Percentiles rank a stretch among this genome's conserved stretches.
These are phyloP conservation scores for Solanum sitiens DNA, from an alignment of 257 asterid species.

Conservation along the genomic window DNA sequence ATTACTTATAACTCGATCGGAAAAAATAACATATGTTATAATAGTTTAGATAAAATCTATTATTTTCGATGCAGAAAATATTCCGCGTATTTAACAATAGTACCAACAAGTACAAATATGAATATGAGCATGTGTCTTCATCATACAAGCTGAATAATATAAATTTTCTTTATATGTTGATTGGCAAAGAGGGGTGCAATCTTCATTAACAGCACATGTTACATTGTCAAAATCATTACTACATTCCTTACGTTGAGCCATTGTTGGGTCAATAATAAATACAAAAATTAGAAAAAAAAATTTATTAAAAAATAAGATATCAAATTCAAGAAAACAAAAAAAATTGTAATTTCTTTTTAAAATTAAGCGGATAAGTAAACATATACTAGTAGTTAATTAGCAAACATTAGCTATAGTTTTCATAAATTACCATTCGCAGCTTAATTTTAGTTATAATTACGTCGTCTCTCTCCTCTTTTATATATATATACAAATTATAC, in stretches of 20 bases:
- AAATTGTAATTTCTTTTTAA: background rate
- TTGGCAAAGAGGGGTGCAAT: background rate
- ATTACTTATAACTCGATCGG: fast-evolving
- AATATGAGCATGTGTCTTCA: background rate
- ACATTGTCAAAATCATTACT: background rate
- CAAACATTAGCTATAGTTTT: too few species aligned
- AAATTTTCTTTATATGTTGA: background rate
- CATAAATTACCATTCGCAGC: background rate
- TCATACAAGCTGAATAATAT: background rate
- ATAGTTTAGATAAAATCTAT: too few species aligned
- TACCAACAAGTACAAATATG: background rate
- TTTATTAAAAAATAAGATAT: background rate
- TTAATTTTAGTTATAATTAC: too few species aligned
- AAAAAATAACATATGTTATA: too few species aligned
- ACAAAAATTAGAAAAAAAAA: background rate
- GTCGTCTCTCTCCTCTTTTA: background rate
- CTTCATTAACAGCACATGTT: background rate
- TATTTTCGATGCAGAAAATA: too few species aligned
- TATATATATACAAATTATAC: too few species aligned
- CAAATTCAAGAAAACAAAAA: background rate
- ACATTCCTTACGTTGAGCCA: background rate
- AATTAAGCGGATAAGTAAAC: too few species aligned
- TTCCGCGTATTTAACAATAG: background rate
- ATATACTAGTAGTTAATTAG: background rate
- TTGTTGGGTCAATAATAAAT: background rate